Evolutionary conservation across 805 yeast species (phyloP).

Genomic region (Metschnikowia peoriensis): DNA sequence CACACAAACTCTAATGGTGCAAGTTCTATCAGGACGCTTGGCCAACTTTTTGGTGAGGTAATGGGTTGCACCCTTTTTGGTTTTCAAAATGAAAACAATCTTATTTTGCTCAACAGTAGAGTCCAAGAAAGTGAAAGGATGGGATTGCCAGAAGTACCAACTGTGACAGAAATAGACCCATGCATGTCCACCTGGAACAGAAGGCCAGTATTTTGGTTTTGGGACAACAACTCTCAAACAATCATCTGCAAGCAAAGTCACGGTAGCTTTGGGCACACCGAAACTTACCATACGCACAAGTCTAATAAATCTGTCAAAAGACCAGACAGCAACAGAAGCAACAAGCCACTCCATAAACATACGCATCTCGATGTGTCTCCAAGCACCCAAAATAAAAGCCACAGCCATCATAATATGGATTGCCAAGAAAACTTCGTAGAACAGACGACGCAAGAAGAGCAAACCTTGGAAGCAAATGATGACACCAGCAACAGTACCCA

Average conservation of each 20-base stretch:
- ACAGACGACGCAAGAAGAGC: constrained; percentile 14
- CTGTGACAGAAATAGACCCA: constrained; percentile 36
- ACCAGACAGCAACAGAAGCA: constrained; percentile 29
- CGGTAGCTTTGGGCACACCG: constrained; percentile 35
- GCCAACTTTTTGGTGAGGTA: constrained; percentile 29
- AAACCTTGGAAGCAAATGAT: constrained; percentile 19
- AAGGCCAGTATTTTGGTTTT: constrained; percentile 36
- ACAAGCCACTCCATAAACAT: constrained; percentile 14
- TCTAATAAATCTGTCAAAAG: constrained; percentile 33
- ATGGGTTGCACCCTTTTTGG: constrained; percentile 39
- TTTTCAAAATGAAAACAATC: constrained; percentile 34
- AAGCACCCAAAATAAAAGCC: constrained; percentile 16
- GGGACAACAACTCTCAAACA: constrained; percentile 37
- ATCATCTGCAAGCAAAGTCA: constrained; percentile 32
- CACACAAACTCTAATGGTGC: constrained; percentile 32
- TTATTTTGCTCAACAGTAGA: constrained; percentile 16
- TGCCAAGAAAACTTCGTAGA: constrained; percentile 18
- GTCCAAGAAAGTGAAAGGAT: constrained; percentile 39
- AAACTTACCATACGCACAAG: constrained; percentile 27
- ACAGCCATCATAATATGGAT: constrained; percentile 19
- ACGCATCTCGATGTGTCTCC: constrained; percentile 16
- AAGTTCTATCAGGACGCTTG: constrained; percentile 28
- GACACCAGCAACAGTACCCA: constrained; percentile 13
- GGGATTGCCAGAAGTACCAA: constrained; percentile 42
- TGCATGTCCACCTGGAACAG: constrained; percentile 42